These are phyloP conservation scores for Corymbia citriodora DNA, from an alignment of 441 rosid genomes.

Conservation along the genomic window DNA sequence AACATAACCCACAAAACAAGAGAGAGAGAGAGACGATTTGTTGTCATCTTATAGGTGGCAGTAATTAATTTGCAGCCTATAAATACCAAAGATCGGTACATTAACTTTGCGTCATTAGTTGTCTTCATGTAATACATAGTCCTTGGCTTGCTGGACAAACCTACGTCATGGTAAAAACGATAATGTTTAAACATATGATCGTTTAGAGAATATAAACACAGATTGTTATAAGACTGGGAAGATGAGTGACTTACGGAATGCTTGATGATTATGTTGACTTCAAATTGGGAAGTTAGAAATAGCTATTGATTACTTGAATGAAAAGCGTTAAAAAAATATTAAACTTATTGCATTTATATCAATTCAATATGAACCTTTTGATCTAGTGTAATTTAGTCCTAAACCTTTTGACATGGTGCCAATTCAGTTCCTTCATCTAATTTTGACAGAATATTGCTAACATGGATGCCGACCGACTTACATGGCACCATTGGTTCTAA, in stretches of 20 bases:
- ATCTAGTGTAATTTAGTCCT: rapidly evolving
- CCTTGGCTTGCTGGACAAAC: not conserved
- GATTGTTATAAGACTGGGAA: rapidly evolving
- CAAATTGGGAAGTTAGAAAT: not conserved
- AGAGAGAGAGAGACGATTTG: not conserved
- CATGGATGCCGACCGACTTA: rapidly evolving
- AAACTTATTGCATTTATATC: rapidly evolving
- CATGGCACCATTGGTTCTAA: rapidly evolving
- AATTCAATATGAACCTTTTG: rapidly evolving
- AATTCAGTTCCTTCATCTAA: rapidly evolving
- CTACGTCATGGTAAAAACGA: rapidly evolving
- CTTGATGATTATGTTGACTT: not conserved
- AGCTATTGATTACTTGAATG: rapidly evolving
- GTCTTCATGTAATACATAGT: not conserved
- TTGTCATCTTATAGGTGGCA: not conserved
- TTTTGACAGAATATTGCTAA: rapidly evolving
- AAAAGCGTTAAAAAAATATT: not conserved
- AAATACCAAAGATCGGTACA: not conserved
- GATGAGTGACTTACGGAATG: not conserved
- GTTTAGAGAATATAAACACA: not conserved
- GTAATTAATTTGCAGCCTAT: not conserved
- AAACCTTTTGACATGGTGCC: rapidly evolving
- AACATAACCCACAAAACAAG: not conserved
- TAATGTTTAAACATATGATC: not conserved
- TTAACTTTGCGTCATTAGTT: not conserved